Conservation (phyloP, 768 basidiomycete genomes). For the Tubosaeta brunneosetosa region DNA sequence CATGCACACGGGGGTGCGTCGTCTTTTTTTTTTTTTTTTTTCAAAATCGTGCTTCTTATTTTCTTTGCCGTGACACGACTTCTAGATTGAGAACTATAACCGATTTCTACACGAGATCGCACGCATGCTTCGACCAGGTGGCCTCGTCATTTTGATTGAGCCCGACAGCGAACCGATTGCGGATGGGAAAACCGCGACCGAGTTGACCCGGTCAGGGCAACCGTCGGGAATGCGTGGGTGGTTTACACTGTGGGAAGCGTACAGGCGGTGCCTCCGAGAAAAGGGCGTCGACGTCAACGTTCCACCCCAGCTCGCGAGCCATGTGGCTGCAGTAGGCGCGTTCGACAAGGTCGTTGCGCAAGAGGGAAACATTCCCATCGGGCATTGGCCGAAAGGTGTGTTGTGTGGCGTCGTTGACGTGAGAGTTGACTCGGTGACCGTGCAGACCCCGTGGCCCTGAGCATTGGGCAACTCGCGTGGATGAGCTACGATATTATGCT, state of each 20-base stretch:
- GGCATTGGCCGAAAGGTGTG: constrained; percentile 63
- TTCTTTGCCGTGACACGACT: constrained; percentile 4
- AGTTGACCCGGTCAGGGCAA: constrained; percentile 29
- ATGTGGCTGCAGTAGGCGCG: constrained; percentile 44
- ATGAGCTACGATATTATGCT: constrained; percentile 66
- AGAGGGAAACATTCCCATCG: constrained; percentile 62
- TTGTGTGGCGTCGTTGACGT: constrained; percentile 4
- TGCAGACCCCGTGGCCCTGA: constrained; percentile 53
- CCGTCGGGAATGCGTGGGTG: constrained; percentile 49
- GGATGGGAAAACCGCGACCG: constrained; percentile 39
- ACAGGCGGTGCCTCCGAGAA: constrained; percentile 48
- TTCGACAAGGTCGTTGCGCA: constrained; percentile 54
- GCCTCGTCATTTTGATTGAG: constrained; percentile 64
- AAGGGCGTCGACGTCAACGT: constrained; percentile 55
- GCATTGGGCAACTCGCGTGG: constrained; percentile 69
- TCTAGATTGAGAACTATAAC: constrained; percentile 59
- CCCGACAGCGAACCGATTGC: constrained; percentile 50
- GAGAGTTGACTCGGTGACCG: constrained; percentile 6
- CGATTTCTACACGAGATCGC: constrained; percentile 56
- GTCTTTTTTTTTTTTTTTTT: constrained; percentile 3
- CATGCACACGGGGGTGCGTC: constrained; percentile 53
- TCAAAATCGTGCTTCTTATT: neutral
- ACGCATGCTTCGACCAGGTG: constrained; percentile 66
- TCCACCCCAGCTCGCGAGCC: constrained; percentile 48
- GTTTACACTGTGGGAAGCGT: constrained; percentile 61